Conservation (phyloP, 805 yeast species). For the Saturnispora sanitii region DNA sequence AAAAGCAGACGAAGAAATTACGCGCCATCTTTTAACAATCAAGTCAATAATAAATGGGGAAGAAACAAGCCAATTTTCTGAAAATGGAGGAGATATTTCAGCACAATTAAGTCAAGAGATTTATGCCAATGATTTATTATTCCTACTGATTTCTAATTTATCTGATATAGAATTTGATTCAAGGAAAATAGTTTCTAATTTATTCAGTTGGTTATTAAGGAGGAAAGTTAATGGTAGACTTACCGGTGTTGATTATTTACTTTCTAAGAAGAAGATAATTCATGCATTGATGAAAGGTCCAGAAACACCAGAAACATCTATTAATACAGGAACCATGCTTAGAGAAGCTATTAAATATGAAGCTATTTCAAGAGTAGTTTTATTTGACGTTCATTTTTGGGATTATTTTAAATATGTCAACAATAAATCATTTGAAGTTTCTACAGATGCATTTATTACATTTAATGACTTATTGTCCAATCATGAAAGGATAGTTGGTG, state of each 20-base stretch:
- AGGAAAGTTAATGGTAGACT: slow-evolving; percentile 66
- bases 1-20: slow-evolving; percentile 61
- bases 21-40: slow-evolving; percentile 54
- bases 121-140: slow-evolving; percentile 59
- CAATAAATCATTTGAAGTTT: slow-evolving; percentile 72
- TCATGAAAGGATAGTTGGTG: slow-evolving; percentile 61
- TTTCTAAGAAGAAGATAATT: slow-evolving; percentile 57
- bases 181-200: slow-evolving; percentile 65
- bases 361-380: slow-evolving; percentile 47
- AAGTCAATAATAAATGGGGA: slow-evolving; percentile 49
- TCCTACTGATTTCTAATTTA: slow-evolving; percentile 48
- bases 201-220: slow-evolving; percentile 69
- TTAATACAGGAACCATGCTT: slow-evolving; percentile 67
- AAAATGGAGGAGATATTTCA: slow-evolving; percentile 59
- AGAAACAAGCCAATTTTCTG: slow-evolving; percentile 20
- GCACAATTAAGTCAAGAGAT: slow-evolving; percentile 73
- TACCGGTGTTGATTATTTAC: slow-evolving; percentile 81
- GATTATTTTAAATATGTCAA: slow-evolving; percentile 70
- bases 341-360: slow-evolving; percentile 82
- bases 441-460: slow-evolving; percentile 83
- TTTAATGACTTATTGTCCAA: slow-evolving; percentile 56
- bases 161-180: slow-evolving; percentile 78
- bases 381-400: slow-evolving; percentile 65
- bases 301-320: slow-evolving; percentile 61
- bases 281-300: slow-evolving; percentile 58